Base-by-base conservation (phyloP, 2,329 filamentous ascomycete genomes). In the Phaeophleospora eucalypticola region DNA sequence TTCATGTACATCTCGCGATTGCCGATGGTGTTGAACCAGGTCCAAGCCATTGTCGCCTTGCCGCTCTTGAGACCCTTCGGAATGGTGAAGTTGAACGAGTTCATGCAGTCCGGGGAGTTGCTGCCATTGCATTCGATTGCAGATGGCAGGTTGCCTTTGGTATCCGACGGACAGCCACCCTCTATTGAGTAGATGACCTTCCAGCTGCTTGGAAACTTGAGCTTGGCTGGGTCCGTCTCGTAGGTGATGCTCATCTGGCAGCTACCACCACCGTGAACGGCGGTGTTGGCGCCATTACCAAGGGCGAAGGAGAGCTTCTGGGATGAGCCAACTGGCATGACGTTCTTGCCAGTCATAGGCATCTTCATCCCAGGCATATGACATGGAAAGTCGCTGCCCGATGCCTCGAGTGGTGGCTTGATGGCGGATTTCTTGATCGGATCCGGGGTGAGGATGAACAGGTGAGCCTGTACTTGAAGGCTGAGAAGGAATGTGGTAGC, bases 1-100 rank as follows among this genome's bases (percentile, higher is more conserved):
- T 95, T 94, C 89, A 95, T 95, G 77, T 97, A 96, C 78, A 95
- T 89, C 65, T 97, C 93, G 1, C 90, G 84, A 72, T 95, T 95
- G 2, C 93, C 93, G 8, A 95, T 63, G 49, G 85, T 86, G 69
- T 97, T 97, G 69, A 95, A 82, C 93, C 93, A 97, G 0, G 89
- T 89, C 89, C 90, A 97, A 0, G 88, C 88, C 4, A 97, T 75
- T 0, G 83, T 87, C 19, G 86, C 90, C 34, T 89, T 78, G 3
- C 91, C 93, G 1, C 83, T 72, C 7, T 83, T 80, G 38, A 96
- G 77, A 17, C 83, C 79, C 0, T 76, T 65, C 0, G 90, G 91
- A 4, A 96, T 81, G 0, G 71, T 78, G 70, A 84, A 95, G 21
- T 80, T 71, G 68, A 87, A 93, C 0, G 69, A 73, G 61, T 76